Base-by-base conservation (phyloP, 2,329 filamentous ascomycete genomes). In the Ramularia collo-cygni region DNA sequence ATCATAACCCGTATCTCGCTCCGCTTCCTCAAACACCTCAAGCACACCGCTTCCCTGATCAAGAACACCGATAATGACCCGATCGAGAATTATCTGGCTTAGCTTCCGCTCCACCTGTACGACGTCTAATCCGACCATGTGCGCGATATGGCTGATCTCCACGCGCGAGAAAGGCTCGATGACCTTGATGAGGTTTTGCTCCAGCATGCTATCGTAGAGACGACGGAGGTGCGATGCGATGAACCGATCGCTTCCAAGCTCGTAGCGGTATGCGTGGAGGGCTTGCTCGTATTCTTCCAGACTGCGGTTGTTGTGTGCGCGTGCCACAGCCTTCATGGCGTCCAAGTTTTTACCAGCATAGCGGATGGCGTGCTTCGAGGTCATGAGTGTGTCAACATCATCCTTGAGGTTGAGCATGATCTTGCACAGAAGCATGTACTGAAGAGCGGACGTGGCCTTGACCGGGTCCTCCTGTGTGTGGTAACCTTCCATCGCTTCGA, bases 361-460 rank as follows among this genome's bases (percentile, higher is more conserved):
- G 68, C 93, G 92, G 61, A 93, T 79, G 28, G 93, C 92, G 65
- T 95, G 89, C 76, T 98, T 98, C 39, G 87, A 93, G 19, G 84
- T 79, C 79, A 98, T 87, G 53, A 98, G 78, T 60, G 84, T 80
- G 68, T 90, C 94, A 64, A 98, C 90, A 64, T 98, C 93, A 71
- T 96, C 89, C 52, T 81, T 87, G 28, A 93, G 75, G 69, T 98
- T 98, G 55, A 98, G 76, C 93, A 98, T 98, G 65, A 98, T 92
- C 74, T 98, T 98, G 80, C 92, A 96, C 26, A 98, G 81, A 39
- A 98, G 78, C 92, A 98, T 98, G 74, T 98, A 98, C 72, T 98
- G 92, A 51, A 98, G 74, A 8, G 92, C 88, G 9, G 90, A 86
- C n/a, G 90, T 93, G n/a, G 93, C 92, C 67, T 89, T 88, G 50